A percentile compares a stretch with the other conserved stretches of the same genome.
Evolutionary conservation across 2,329 filamentous ascomycete species (phyloP).

Genomic region (Colletotrichum falcatum): DNA sequence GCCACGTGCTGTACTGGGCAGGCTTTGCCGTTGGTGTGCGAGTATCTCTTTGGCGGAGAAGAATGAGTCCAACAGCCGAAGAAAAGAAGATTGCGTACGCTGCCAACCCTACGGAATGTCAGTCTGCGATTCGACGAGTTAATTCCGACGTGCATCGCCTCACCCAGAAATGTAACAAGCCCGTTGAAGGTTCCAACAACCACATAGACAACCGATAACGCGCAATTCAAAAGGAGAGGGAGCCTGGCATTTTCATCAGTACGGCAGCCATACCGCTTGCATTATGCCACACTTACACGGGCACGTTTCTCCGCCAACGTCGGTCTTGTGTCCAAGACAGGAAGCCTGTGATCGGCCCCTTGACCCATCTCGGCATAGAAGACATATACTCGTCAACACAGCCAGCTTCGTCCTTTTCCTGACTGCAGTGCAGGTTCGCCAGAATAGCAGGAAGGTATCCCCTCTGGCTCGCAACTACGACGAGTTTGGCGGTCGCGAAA

Average conservation of each 20-base stretch:
- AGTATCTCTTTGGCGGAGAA: conserved; percentile 43
- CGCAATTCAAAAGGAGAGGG: conserved; percentile 44
- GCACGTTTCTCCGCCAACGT: conserved; percentile 42
- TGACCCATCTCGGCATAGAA: conserved; percentile 41
- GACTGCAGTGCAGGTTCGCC: conserved; percentile 46
- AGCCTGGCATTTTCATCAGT: conserved; percentile 40
- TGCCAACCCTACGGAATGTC: conserved; percentile 41
- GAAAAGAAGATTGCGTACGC: conserved; percentile 46
- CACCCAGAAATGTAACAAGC: conserved; percentile 45
- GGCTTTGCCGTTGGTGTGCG: conserved; percentile 35
- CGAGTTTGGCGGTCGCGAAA: conserved; percentile 57
- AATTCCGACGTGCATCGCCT: not conserved
- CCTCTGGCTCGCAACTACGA: conserved; percentile 51
- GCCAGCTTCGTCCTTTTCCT: conserved; percentile 46
- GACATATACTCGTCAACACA: conserved; percentile 43
- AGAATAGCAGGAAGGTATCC: conserved; percentile 46
- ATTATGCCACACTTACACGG: conserved; percentile 40
- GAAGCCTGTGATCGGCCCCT: conserved; percentile 41
- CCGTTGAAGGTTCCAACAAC: conserved; percentile 45
- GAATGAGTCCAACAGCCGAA: conserved; percentile 45
- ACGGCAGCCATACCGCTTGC: conserved; percentile 4
- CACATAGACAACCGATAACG: conserved; percentile 45
- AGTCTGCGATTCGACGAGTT: not conserved
- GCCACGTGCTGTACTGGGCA: conserved; percentile 44
- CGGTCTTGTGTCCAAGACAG: conserved; percentile 44